A percentile compares a stretch with the other conserved stretches of the same genome.
These are phyloP conservation scores for Wickerhamiella parazyma DNA, from an alignment of 805 yeast genomes.

Conservation along the genomic window DNA sequence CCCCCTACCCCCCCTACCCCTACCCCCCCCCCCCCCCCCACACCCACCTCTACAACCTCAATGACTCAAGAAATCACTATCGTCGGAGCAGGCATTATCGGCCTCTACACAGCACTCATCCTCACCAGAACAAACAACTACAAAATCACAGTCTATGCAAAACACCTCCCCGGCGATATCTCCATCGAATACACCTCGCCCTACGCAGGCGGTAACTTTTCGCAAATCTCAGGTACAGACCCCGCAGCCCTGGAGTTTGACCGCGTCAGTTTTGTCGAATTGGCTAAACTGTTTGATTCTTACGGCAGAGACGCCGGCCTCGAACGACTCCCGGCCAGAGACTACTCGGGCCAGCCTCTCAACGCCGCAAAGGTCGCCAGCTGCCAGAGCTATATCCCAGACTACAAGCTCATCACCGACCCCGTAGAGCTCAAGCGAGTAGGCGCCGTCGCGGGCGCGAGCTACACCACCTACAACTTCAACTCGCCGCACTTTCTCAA, in stretches of 20 bases:
- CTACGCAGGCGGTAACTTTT: slow-evolving; percentile 60
- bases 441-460: slow-evolving; percentile 44
- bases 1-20: too few species aligned
- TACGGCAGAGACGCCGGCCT: slow-evolving; percentile 47
- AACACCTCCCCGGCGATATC: slow-evolving; percentile 65
- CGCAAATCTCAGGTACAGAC: slow-evolving; percentile 48
- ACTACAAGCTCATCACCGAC: slow-evolving; percentile 29
- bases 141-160: slow-evolving; percentile 46
- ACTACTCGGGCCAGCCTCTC: slow-evolving; percentile 42
- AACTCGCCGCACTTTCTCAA: slow-evolving; percentile 51
- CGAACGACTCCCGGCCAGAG: slow-evolving; percentile 41
- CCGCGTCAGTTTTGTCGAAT: slow-evolving; percentile 40
- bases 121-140: slow-evolving; percentile 31
- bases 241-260: slow-evolving; percentile 38
- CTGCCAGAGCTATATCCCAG: slow-evolving; percentile 36
- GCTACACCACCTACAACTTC: slow-evolving; percentile 51
- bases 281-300: slow-evolving; percentile 30
- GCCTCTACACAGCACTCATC: slow-evolving; percentile 46
- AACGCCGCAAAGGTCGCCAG: slow-evolving; percentile 35
- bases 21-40: too few species aligned
- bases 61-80: slow-evolving; percentile 16
- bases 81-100: slow-evolving; percentile 51
- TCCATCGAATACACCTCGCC: slow-evolving; percentile 66
- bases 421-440: slow-evolving; percentile 30
- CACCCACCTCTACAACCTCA: too few species aligned